Conservation (phyloP, 2,329 filamentous ascomycete species). For the Fusarium abutilonis region DNA sequence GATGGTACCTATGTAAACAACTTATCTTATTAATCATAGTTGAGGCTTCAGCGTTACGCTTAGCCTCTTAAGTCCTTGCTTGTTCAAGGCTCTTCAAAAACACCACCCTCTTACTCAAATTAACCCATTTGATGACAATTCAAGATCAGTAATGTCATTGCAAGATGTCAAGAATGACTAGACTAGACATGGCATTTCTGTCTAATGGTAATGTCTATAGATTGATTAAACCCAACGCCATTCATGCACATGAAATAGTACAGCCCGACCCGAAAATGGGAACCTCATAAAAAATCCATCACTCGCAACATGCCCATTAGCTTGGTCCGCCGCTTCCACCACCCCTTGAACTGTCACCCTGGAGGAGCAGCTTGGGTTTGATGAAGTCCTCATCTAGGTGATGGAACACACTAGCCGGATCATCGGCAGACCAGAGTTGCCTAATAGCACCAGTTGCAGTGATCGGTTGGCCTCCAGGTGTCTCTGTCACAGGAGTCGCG, state of each 20-base stretch:
- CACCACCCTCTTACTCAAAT: conserved; percentile 18
- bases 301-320: conserved; percentile 18
- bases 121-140: background rate
- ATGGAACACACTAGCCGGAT: conserved; percentile 88
- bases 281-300: conserved; percentile 14
- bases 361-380: conserved; percentile 88
- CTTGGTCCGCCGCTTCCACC: conserved; percentile 42
- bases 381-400: conserved; percentile 97
- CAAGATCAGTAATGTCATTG: background rate
- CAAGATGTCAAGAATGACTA: background rate
- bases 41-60: conserved; percentile 19
- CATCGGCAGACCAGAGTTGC: conserved; percentile 84
- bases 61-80: conserved; percentile 25
- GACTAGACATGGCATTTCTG: conserved; percentile 22
- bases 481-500: conserved; percentile 46
- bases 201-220: conserved; percentile 37
- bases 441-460: conserved; percentile 80
- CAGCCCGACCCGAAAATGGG: conserved; percentile 11
- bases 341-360: conserved; percentile 63
- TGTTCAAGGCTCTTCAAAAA: conserved; percentile 29
- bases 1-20: conserved; percentile 11
- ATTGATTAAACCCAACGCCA: conserved; percentile 40
- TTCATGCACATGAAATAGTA: conserved; percentile 41
- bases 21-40: conserved; percentile 38
- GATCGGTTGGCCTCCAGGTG: conserved; percentile 56